phyloP scores from a whole-genome alignment of 2,329 filamentous ascomycete genomes.

The Fusarium incarnatum region DNA sequence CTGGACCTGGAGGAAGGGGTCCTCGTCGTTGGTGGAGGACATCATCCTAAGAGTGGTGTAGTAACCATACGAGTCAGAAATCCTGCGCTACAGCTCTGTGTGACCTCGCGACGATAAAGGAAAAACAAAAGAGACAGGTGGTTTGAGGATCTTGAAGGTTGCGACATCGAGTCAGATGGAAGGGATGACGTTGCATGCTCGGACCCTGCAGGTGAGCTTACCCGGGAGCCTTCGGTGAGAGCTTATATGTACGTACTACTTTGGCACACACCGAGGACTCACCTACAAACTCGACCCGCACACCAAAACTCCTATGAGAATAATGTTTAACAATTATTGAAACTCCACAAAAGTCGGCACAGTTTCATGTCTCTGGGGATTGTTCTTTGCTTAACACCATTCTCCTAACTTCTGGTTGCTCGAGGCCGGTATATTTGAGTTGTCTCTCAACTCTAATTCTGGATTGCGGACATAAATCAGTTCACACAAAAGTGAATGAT shows the following conservation, averaged over 20 bases:
- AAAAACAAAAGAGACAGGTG: slow-evolving; percentile 10
- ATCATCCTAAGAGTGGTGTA: slow-evolving; percentile 63
- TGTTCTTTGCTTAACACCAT: no score
- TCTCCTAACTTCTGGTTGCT: not conserved
- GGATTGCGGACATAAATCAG: not conserved
- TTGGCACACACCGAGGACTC: slow-evolving; percentile 34
- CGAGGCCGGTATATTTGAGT: not conserved
- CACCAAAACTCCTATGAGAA: slow-evolving; percentile 37
- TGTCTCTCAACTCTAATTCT: not conserved
- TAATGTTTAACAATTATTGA: slow-evolving; percentile 29
- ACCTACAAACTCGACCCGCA: slow-evolving; percentile 45
- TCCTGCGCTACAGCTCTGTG: not conserved
- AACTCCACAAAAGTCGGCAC: slow-evolving; percentile 8
- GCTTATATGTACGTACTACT: slow-evolving; percentile 33
- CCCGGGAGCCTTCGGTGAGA: slow-evolving; percentile 30
- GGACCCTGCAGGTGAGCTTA: slow-evolving; percentile 24
- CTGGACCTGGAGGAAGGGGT: slow-evolving; percentile 79
- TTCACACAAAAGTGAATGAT: not conserved
- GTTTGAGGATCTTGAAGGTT: slow-evolving; percentile 25
- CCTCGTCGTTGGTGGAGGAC: slow-evolving; percentile 74
- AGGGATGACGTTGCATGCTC: slow-evolving; percentile 49
- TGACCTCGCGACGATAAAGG: not conserved
- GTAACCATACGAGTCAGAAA: slow-evolving; percentile 41
- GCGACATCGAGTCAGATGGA: slow-evolving; percentile 39
- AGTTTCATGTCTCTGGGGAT: not conserved